Evolutionary conservation across 148 eudicot genomes (phyloP).

Genomic region (Rhododendron williamsianum): DNA sequence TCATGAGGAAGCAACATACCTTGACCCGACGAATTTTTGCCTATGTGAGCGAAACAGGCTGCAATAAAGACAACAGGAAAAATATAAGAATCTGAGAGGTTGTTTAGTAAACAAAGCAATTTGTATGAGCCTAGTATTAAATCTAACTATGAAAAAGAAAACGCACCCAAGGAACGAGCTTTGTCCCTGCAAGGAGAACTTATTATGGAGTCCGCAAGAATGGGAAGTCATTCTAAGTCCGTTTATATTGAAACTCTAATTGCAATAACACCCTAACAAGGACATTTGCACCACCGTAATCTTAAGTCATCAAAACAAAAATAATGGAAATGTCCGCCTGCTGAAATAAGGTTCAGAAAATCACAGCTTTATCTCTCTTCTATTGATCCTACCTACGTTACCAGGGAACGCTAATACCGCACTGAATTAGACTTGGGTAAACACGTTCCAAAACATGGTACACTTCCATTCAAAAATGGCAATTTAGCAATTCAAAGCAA

Average conservation of each 20-base stretch:
- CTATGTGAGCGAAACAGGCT: constrained; percentile 78
- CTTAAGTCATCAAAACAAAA: background rate
- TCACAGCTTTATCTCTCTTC: background rate
- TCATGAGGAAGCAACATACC: constrained; percentile 29
- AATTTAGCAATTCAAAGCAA: too few species aligned
- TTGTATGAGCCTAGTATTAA: background rate
- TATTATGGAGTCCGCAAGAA: background rate
- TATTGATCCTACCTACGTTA: background rate
- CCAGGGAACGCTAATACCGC: background rate
- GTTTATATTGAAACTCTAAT: background rate
- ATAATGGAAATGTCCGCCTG: background rate
- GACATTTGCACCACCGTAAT: background rate
- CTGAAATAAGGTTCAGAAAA: background rate
- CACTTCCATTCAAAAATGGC: background rate
- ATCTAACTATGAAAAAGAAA: background rate
- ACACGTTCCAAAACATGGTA: too few species aligned
- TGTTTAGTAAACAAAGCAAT: background rate
- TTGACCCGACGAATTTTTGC: constrained; percentile 31
- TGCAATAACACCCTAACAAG: background rate
- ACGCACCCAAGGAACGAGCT: background rate
- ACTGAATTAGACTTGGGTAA: background rate
- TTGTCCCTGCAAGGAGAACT: background rate
- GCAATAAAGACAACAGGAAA: constrained; percentile 14
- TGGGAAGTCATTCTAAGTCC: background rate
- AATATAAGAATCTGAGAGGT: constrained; percentile 10